phyloP scores from a whole-genome alignment of 306 rosid species.

The Prinsepia uniflora region DNA sequence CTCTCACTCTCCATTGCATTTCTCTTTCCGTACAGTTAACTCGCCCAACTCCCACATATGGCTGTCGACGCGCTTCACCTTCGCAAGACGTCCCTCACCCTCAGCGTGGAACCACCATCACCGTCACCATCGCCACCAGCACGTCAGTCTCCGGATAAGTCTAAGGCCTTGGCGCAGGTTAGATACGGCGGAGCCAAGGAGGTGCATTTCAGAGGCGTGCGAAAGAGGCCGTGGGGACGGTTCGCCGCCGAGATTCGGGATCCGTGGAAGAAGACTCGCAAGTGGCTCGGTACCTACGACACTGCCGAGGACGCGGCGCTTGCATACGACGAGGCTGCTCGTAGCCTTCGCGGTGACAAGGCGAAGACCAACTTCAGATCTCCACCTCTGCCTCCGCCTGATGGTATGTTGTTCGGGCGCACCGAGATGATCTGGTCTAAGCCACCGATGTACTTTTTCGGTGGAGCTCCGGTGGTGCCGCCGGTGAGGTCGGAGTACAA shows the following conservation, averaged over 20 bases:
- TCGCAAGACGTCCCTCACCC: constrained; percentile 19
- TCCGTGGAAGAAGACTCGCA: constrained; percentile 60
- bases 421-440: constrained; percentile 29
- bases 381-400: background rate
- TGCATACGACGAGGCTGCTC: constrained; percentile 65
- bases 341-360: constrained; percentile 50
- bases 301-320: constrained; percentile 71
- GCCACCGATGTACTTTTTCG: constrained; percentile 16
- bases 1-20: background rate
- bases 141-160: background rate
- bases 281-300: constrained; percentile 71
- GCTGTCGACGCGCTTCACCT: constrained; percentile 32
- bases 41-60: constrained; percentile 14
- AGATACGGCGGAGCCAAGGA: constrained; percentile 14
- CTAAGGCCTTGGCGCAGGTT: background rate
- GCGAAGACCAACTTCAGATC: constrained; percentile 61
- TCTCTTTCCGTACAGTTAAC: background rate
- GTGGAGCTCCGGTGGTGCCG: constrained; percentile 3
- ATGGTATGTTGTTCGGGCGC: background rate
- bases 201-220: constrained; percentile 53
- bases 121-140: background rate
- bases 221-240: constrained; percentile 69
- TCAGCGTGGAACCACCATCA: background rate
- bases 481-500: constrained; percentile 51
- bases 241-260: constrained; percentile 73